These are phyloP conservation scores for Nakazawaea ambrosiae DNA, from an alignment of 805 yeast genomes.

Conservation along the genomic window DNA sequence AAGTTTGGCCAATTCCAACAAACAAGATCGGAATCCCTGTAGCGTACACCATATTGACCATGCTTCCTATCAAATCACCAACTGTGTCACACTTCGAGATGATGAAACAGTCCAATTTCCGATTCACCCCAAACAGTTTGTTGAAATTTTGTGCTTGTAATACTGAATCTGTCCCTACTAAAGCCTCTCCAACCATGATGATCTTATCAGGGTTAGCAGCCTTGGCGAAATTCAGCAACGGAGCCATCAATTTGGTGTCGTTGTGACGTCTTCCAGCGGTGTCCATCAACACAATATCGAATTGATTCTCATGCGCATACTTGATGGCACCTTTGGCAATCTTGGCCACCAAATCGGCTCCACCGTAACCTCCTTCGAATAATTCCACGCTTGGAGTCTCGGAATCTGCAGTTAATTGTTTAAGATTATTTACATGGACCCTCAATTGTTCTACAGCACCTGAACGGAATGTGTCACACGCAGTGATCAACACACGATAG, in stretches of 20 bases:
- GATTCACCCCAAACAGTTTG: slow-evolving; percentile 79
- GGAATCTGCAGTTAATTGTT: slow-evolving; percentile 51
- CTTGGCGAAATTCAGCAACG: slow-evolving; percentile 88
- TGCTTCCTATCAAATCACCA: slow-evolving; percentile 91
- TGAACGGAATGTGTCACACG: slow-evolving; percentile 95
- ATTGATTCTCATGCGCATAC: slow-evolving; percentile 60
- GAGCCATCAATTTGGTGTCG: slow-evolving; percentile 92
- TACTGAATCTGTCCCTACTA: slow-evolving; percentile 96
- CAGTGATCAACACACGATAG: slow-evolving; percentile 80
- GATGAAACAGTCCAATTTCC: slow-evolving; percentile 83
- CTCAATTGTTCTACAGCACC: slow-evolving; percentile 98
- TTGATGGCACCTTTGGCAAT: slow-evolving; percentile 89
- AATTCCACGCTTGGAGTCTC: slow-evolving; percentile 52
- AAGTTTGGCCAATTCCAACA: slow-evolving; percentile 96
- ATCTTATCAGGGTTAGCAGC: slow-evolving; percentile 94
- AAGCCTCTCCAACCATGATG: slow-evolving; percentile 97
- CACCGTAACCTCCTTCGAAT: slow-evolving; percentile 94
- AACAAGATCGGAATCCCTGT: slow-evolving; percentile 93
- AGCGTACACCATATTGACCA: slow-evolving; percentile 96
- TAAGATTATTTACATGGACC: slow-evolving; percentile 84
- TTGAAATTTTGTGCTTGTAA: slow-evolving; percentile 92
- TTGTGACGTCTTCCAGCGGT: slow-evolving; percentile 98
- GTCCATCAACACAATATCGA: slow-evolving; percentile 86
- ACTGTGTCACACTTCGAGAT: slow-evolving; percentile 96
- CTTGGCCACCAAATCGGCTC: slow-evolving; percentile 88